A percentile compares a stretch with the other conserved stretches of the same genome.
Conservation (phyloP, 176 grass and related monocot species). For the Elymus sibiricus region DNA sequence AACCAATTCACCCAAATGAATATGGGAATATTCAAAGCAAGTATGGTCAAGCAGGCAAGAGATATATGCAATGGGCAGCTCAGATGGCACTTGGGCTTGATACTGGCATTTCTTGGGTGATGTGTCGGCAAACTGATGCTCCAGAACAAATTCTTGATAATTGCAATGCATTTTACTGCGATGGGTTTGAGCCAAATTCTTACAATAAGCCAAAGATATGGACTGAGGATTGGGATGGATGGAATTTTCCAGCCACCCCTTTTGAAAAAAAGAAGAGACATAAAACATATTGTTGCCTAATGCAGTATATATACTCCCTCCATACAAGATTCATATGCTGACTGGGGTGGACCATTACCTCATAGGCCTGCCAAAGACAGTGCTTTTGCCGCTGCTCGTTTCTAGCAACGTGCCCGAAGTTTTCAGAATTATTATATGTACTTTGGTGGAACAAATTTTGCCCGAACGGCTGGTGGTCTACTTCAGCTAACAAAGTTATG, state of each 20-base stretch:
- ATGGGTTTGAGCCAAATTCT: constrained; percentile 87
- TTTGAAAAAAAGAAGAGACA: too few species aligned
- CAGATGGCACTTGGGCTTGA: constrained; percentile 80
- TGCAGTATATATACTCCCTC: too few species aligned
- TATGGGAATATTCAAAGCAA: constrained; percentile 83
- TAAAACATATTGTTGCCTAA: too few species aligned
- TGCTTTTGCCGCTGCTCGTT: constrained; percentile 95
- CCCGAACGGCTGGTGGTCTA: constrained; percentile 85
- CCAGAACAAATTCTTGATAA: constrained; percentile 79
- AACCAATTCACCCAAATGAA: constrained; percentile 46
- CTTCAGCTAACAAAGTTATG: constrained; percentile 91
- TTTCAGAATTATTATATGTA: constrained; percentile 99
- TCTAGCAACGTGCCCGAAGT: constrained; percentile 90
- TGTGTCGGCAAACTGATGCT: constrained; percentile 93
- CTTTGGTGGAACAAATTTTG: constrained; percentile 99
- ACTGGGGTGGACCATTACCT: constrained; percentile 77
- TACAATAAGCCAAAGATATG: constrained; percentile 73
- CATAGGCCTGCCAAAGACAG: constrained; percentile 82
- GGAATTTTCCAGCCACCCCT: too few species aligned
- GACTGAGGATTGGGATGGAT: constrained; percentile 99
- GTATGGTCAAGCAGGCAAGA: constrained; percentile 82
- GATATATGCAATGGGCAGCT: constrained; percentile 89
- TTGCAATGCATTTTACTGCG: constrained; percentile 97
- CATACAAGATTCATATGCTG: too few species aligned
- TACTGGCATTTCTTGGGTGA: constrained; percentile 86